Conservation (phyloP, 768 basidiomycete species). For the Agaricus bisporus region DNA sequence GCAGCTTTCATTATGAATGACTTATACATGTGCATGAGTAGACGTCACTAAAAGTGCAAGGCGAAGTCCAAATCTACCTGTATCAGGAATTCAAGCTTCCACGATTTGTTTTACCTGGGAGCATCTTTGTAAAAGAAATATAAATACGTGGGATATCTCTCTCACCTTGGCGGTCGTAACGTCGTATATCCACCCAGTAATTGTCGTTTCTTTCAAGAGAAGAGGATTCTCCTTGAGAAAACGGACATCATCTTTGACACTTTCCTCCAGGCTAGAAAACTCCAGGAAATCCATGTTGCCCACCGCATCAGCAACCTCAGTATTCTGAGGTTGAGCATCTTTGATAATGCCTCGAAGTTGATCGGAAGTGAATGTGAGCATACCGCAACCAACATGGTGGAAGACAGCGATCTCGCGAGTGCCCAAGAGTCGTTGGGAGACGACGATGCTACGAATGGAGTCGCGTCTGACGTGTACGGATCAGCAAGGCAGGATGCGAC, state of each 20-base stretch:
- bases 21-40: too few species aligned
- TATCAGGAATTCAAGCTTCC: neutral
- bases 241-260: conserved; percentile 51
- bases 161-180: conserved; percentile 56
- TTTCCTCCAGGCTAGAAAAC: conserved; percentile 43
- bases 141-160: neutral
- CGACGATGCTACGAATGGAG: conserved; percentile 57
- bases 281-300: conserved; percentile 51
- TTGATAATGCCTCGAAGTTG: conserved; percentile 46
- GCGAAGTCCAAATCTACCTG: neutral
- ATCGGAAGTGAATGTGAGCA: conserved; percentile 55
- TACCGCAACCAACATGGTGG: conserved; percentile 71
- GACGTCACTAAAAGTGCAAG: too few species aligned
- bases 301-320: conserved; percentile 22
- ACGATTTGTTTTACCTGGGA: conserved; percentile 2
- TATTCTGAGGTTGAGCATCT: conserved; percentile 31
- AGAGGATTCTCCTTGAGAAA: conserved; percentile 53
- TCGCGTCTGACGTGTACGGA: conserved; percentile 38
- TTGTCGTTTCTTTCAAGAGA: conserved; percentile 41
- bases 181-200: conserved; percentile 67
- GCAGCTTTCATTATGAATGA: too few species aligned
- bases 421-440: conserved; percentile 68
- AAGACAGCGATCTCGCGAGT: conserved; percentile 64
- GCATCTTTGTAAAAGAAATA: neutral
- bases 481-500: neutral